Evolutionary conservation across 768 basidiomycete species (phyloP).

Genomic region (Leucogyrophana mollusca): DNA sequence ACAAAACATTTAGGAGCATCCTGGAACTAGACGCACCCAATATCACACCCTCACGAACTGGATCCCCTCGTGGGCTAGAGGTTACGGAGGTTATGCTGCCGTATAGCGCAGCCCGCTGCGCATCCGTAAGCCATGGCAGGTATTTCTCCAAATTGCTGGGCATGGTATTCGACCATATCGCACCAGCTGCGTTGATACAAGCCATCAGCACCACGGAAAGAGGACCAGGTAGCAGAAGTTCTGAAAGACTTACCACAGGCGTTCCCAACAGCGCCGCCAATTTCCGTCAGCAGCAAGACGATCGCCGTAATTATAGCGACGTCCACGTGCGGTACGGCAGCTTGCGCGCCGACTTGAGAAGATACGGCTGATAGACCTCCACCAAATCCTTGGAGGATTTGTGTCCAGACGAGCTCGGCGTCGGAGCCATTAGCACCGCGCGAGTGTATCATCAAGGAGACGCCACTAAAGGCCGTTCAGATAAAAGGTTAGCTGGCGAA

Average conservation of each 20-base stretch:
- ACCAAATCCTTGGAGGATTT: constrained; percentile 72
- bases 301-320: constrained; percentile 68
- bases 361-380: constrained; percentile 66
- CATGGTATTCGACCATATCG: constrained; percentile 67
- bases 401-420: constrained; percentile 60
- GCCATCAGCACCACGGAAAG: background rate
- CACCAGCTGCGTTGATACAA: constrained; percentile 41
- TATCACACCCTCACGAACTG: constrained; percentile 65
- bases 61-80: constrained; percentile 46
- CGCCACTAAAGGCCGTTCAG: constrained; percentile 43
- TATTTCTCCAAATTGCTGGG: constrained; percentile 55
- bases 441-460: constrained; percentile 69
- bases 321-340: constrained; percentile 60
- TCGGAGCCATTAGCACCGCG: constrained; percentile 57
- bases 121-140: constrained; percentile 48
- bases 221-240: constrained; percentile 5
- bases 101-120: constrained; percentile 45
- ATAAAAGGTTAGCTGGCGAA: background rate
- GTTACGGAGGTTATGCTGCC: constrained; percentile 55
- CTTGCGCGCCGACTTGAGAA: constrained; percentile 62
- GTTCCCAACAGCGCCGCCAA: constrained; percentile 65
- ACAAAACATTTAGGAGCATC: too few relatives aligned
- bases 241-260: constrained; percentile 43
- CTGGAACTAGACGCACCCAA: constrained; percentile 45
- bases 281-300: constrained; percentile 66